phyloP scores from a whole-genome alignment of 2,329 filamentous ascomycete genomes.

The Emericellopsis cladophorae region DNA sequence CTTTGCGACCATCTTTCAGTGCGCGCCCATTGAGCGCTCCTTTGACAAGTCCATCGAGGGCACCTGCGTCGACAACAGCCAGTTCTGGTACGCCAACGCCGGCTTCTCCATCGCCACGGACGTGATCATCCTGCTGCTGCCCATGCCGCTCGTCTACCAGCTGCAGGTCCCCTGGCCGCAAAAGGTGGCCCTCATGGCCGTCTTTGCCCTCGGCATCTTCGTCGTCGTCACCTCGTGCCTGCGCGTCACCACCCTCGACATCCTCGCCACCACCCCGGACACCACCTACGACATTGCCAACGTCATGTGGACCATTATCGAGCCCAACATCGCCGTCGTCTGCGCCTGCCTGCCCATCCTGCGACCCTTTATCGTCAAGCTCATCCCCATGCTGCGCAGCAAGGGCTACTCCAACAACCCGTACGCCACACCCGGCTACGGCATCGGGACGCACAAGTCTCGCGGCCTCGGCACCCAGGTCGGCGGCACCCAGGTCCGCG shows the following conservation, averaged over 20 bases:
- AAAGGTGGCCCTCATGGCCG: conserved; percentile 20
- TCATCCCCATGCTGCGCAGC: conserved; percentile 11
- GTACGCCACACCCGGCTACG: conserved; percentile 5
- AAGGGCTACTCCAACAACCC: conserved; percentile 5
- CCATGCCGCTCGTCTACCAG: conserved; percentile 28
- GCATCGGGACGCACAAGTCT: conserved; percentile 5
- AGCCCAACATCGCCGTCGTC: conserved; percentile 24
- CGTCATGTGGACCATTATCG: conserved; percentile 23
- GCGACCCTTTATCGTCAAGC: conserved; percentile 14
- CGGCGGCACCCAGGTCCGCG: conserved; percentile 6
- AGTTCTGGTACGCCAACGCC: conserved; percentile 34
- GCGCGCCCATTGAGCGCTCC: conserved; percentile 19
- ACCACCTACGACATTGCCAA: conserved; percentile 18
- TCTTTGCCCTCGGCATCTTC: conserved; percentile 24
- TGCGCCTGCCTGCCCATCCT: conserved; percentile 25
- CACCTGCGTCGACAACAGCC: conserved; percentile 27
- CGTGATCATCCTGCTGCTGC: conserved; percentile 27
- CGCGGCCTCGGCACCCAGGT: background rate
- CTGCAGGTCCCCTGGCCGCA: conserved; percentile 24
- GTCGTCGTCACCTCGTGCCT: conserved; percentile 16
- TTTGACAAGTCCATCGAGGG: conserved; percentile 27
- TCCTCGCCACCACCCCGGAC: conserved; percentile 13
- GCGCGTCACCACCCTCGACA: conserved; percentile 16
- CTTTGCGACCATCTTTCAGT: conserved; percentile 13
- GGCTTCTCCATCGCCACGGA: conserved; percentile 31